These are phyloP conservation scores for Dichotomopilus funicola DNA, from an alignment of 2,329 filamentous ascomycete species.

Conservation along the genomic window DNA sequence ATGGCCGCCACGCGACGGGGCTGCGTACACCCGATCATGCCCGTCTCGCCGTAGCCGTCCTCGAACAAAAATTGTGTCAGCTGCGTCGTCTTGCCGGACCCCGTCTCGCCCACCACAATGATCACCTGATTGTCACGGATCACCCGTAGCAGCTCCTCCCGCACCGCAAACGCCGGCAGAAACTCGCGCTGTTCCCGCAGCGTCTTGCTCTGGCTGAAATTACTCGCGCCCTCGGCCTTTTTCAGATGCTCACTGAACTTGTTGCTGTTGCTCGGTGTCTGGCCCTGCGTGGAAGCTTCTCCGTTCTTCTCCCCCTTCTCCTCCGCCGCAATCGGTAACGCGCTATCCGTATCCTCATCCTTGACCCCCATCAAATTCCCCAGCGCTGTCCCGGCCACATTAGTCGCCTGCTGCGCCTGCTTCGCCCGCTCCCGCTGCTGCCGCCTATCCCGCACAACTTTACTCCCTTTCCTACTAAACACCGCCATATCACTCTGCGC, in stretches of 20 bases:
- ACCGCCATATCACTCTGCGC: slow-evolving; percentile 98
- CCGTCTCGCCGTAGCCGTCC: slow-evolving; percentile 81
- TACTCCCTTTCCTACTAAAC: slow-evolving; percentile 91
- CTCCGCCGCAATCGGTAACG: slow-evolving; percentile 67
- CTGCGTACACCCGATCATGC: slow-evolving; percentile 95
- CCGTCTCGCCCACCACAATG: slow-evolving; percentile 94
- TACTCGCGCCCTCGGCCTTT: slow-evolving; percentile 76
- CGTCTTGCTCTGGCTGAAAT: slow-evolving; percentile 88
- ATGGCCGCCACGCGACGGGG: slow-evolving; percentile 94
- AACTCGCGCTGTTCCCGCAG: slow-evolving; percentile 87
- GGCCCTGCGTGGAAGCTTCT: no score
- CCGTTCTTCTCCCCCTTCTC: slow-evolving; percentile 47
- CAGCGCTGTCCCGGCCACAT: slow-evolving; percentile 80
- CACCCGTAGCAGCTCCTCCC: slow-evolving; percentile 84
- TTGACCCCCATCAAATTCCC: slow-evolving; percentile 96
- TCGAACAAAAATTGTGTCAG: slow-evolving; percentile 94
- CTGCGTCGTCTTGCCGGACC: slow-evolving; percentile 96
- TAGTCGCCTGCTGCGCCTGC: slow-evolving; percentile 92
- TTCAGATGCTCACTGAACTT: slow-evolving; percentile 92
- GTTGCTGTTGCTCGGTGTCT: slow-evolving; percentile 35
- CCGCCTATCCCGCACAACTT: slow-evolving; percentile 81
- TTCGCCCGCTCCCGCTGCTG: slow-evolving; percentile 90
- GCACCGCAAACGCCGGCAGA: slow-evolving; percentile 89
- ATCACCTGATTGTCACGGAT: slow-evolving; percentile 96
- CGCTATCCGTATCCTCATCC: slow-evolving; percentile 87